phyloP scores from a whole-genome alignment of 2,329 filamentous ascomycete species.

The Fusarium aywerte region DNA sequence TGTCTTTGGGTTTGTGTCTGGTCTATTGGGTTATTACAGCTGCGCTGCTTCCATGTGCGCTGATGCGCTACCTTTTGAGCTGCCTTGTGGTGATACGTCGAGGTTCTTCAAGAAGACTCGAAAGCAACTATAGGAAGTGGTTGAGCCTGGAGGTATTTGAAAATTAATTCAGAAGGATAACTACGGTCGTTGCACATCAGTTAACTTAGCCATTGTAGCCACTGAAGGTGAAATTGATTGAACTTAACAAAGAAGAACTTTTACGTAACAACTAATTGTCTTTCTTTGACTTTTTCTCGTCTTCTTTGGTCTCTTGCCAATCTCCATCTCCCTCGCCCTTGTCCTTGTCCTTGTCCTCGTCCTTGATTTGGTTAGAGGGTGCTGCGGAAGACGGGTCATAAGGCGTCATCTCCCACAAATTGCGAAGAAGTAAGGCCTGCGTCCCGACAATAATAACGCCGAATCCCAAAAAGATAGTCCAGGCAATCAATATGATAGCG shows the following conservation, averaged over 20 bases:
- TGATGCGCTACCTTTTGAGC: slow-evolving; percentile 40
- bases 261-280: background rate
- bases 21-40: slow-evolving; percentile 44
- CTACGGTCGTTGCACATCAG: background rate
- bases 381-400: background rate
- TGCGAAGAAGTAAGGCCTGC: background rate
- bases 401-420: slow-evolving; percentile 1
- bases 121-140: background rate
- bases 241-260: too few species aligned
- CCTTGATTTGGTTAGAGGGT: background rate
- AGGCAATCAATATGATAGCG: background rate
- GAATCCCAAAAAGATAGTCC: background rate
- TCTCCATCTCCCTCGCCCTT: background rate
- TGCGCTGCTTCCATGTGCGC: slow-evolving; percentile 42
- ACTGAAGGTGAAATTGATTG: background rate
- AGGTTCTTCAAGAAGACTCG: slow-evolving; percentile 29
- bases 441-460: background rate
- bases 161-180: too few species aligned
- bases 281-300: background rate
- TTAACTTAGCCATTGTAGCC: background rate
- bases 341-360: background rate
- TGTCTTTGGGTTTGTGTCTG: slow-evolving; percentile 43
- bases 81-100: slow-evolving; percentile 44
- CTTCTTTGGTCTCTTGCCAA: background rate
- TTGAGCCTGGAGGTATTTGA: too few species aligned